Evolutionary conservation across 2,329 filamentous ascomycete species (phyloP).

Genomic region (Dactylella cylindrospora): DNA sequence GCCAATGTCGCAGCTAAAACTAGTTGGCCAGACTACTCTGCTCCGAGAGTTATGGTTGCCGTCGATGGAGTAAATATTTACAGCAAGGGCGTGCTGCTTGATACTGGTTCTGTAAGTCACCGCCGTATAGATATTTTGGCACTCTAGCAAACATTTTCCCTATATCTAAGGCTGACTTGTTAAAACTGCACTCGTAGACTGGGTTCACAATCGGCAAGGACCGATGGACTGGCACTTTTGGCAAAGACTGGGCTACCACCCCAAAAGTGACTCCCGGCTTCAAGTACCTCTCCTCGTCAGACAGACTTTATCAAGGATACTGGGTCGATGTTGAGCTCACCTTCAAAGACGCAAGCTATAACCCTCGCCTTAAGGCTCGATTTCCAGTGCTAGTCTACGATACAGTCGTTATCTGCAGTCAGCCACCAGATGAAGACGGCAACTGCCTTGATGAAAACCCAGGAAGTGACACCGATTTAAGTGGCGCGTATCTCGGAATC

Average conservation of each 20-base stretch:
- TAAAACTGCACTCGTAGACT: no score
- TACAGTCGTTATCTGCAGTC: slow-evolving; percentile 1
- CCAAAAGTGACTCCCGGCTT: slow-evolving; percentile 8
- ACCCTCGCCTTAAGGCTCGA: slow-evolving; percentile 4
- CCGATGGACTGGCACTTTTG: slow-evolving; percentile 8
- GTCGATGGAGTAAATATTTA: slow-evolving; percentile 17
- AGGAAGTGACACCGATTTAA: no score
- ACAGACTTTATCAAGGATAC: slow-evolving; percentile 25
- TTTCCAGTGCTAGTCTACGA: slow-evolving; percentile 21
- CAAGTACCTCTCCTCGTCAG: slow-evolving; percentile 31
- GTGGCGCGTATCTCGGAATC: slow-evolving; percentile 16
- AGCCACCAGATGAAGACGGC: no score
- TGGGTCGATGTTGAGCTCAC: slow-evolving; percentile 28
- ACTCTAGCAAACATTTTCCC: no score
- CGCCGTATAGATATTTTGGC: neutral
- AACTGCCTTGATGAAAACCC: no score
- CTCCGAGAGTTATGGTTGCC: slow-evolving; percentile 13
- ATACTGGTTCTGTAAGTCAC: slow-evolving; percentile 22
- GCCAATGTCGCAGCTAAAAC: neutral
- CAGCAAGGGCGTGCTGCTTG: slow-evolving; percentile 2
- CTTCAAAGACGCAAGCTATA: slow-evolving; percentile 12
- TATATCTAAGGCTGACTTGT: no score
- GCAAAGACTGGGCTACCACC: slow-evolving; percentile 8
- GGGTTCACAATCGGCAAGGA: slow-evolving; percentile 25
- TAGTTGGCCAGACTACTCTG: slow-evolving; percentile 9